phyloP scores from a whole-genome alignment of 441 rosid species.

The Arabidopsis lyrata region DNA sequence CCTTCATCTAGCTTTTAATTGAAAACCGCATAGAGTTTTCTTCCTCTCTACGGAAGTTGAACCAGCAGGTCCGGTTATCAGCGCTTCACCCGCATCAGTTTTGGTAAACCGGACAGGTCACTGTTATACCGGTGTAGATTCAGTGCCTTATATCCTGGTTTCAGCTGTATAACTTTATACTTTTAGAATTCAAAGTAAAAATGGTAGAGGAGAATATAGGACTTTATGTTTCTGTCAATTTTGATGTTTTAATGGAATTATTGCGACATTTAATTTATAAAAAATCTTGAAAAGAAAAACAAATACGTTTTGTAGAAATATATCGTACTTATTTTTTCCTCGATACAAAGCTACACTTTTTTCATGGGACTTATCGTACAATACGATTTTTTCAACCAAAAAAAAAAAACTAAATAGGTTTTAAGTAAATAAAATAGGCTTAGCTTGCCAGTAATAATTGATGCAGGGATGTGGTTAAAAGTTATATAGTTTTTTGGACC shows the following conservation, averaged over 20 bases:
- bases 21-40: slow-evolving; percentile 18
- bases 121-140: slow-evolving; percentile 23
- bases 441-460: slow-evolving; percentile 44
- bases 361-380: slow-evolving; percentile 21
- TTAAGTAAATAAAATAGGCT: slow-evolving; percentile 38
- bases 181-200: slow-evolving; percentile 34
- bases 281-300: not conserved
- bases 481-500: slow-evolving; percentile 41
- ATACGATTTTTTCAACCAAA: not conserved
- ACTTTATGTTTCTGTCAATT: slow-evolving; percentile 20
- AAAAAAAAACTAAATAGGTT: not conserved
- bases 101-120: slow-evolving; percentile 32
- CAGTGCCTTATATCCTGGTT: slow-evolving; percentile 25
- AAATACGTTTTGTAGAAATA: too few species aligned
- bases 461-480: slow-evolving; percentile 39
- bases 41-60: slow-evolving; percentile 32
- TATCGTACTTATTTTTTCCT: not conserved
- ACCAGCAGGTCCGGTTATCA: slow-evolving; percentile 1
- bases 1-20: slow-evolving; percentile 58
- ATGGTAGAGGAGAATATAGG: slow-evolving; percentile 25
- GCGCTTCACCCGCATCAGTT: slow-evolving; percentile 26
- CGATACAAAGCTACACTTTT: not conserved
- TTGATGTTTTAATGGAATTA: slow-evolving; percentile 20
- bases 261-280: slow-evolving; percentile 18
- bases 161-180: slow-evolving; percentile 23